phyloP scores from a whole-genome alignment of 2,329 filamentous ascomycete species.

The Fusarium nurragi region DNA sequence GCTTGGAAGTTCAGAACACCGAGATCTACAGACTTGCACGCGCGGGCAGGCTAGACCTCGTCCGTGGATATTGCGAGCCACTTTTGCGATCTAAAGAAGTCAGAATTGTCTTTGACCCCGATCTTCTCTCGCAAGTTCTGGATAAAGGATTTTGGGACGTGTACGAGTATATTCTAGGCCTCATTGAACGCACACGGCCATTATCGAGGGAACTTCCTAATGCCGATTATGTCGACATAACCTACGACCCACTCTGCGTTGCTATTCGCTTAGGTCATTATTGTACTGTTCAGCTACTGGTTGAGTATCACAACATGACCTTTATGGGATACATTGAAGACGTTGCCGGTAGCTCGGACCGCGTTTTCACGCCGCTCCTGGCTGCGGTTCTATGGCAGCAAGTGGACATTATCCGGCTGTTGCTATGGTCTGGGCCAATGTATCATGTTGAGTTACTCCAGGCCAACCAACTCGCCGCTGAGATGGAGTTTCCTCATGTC shows the following conservation, averaged over 20 bases:
- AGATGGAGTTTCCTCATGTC: conserved; percentile 26
- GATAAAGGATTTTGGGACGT: conserved; percentile 37
- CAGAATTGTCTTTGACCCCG: conserved; percentile 36
- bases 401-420: conserved; percentile 34
- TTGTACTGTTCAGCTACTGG: conserved; percentile 20
- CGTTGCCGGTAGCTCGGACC: conserved; percentile 1
- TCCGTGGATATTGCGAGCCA: conserved; percentile 45
- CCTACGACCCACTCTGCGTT: conserved; percentile 44
- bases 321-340: conserved; percentile 41
- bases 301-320: conserved; percentile 22
- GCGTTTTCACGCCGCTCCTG: conserved; percentile 43
- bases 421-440: conserved; percentile 31
- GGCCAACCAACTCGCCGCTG: conserved; percentile 37
- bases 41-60: conserved; percentile 36
- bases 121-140: conserved; percentile 42
- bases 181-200: conserved; percentile 40
- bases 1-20: conserved; percentile 33
- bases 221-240: conserved; percentile 39
- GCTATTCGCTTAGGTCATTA: conserved; percentile 44
- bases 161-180: conserved; percentile 44
- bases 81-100: conserved; percentile 42
- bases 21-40: conserved; percentile 39
- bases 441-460: conserved; percentile 34
- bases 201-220: conserved; percentile 6
- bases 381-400: conserved; percentile 45